Evolutionary conservation across 2,329 filamentous ascomycete genomes (phyloP).

Genomic region (Diaporthe citrichinensis): DNA sequence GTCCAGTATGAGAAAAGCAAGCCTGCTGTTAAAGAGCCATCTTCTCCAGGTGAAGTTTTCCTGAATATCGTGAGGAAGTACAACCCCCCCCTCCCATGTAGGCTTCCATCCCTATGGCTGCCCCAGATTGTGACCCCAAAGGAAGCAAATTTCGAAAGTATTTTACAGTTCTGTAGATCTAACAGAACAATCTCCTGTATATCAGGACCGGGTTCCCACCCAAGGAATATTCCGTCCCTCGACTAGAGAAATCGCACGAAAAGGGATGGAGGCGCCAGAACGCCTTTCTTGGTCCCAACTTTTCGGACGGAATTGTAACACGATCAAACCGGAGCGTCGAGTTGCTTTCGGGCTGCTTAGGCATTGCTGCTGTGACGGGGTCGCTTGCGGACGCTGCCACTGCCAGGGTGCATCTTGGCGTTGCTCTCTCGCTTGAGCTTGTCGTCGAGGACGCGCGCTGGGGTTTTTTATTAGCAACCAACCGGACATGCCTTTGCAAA

Average conservation of each 20-base stretch:
- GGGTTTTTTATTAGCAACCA: slow-evolving; percentile 44
- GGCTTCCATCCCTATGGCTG: background rate
- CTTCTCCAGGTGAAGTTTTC: background rate
- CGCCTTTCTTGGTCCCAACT: background rate
- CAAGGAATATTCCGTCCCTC: too few relatives aligned
- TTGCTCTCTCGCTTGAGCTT: slow-evolving; percentile 75
- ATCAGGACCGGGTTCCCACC: background rate
- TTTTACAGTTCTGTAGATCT: slow-evolving; percentile 16
- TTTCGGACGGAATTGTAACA: background rate
- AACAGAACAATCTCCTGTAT: background rate
- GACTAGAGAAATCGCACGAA: background rate
- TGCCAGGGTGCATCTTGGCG: slow-evolving; percentile 69
- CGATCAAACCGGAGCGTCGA: background rate
- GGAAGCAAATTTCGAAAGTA: slow-evolving; percentile 18
- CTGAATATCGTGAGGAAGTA: background rate
- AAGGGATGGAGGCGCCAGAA: background rate
- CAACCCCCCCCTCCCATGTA: background rate
- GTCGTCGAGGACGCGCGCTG: slow-evolving; percentile 75
- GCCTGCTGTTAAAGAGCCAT: background rate
- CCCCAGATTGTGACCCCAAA: background rate
- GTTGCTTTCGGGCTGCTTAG: background rate
- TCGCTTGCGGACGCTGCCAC: slow-evolving; percentile 69
- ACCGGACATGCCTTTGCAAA: background rate
- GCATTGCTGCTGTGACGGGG: slow-evolving; percentile 62
- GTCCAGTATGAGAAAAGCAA: background rate